Base-by-base conservation (phyloP, 768 basidiomycete genomes). In the Boletus rubroflammeus region DNA sequence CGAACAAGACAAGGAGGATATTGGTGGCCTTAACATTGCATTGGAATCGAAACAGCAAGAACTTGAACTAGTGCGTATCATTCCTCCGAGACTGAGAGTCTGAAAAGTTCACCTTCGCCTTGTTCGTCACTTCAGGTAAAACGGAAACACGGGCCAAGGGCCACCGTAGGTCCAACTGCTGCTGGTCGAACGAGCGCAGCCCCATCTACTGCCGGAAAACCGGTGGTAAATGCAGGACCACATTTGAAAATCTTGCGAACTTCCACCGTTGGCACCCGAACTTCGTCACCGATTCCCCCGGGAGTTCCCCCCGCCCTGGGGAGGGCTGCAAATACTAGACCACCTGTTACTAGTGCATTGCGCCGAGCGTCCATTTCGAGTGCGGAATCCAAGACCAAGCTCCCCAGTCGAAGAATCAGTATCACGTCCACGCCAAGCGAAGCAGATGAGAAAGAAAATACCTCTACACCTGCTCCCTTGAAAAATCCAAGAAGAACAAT, bases 1-100 rank as follows among this genome's bases (percentile, higher is more conserved):
- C 36, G 74, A 75, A 0, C 76, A 84, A 64, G 80, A 87, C 57
- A 85, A 86, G 68, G 87, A 93, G 40, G 93, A 96, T 69, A 68
- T 88, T 21, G 71, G 80, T 45, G 88, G 90, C n/a, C 72, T 96
- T 62, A 94, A 96, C 62, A 93, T 95, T 34, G 94, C 93, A 0
- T 72, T 97, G 50, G 92, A 95, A 70, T 86, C 92, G 25, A 97
- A 97, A 72, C 94, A 97, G 64, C 93, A 95, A 68, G 94, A 96
- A 68, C 74, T 97, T 36, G 93, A 96, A 67, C 66, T 95, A 69
- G 94, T 97, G 55, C 50, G 82, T 77, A 40, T 28, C 19, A 51
- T 62, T 38, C 14, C 36, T 6, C 29, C 10, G 9, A n/a, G 13
- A n/a, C 17, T 23, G 9, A 11, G 14, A 15, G 14, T 34, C 28